Evolutionary conservation across 2,329 filamentous ascomycete genomes (phyloP), one percentile per base, ranked within the genome.

Genomic region (Kalaharituber pfeilii): DNA sequence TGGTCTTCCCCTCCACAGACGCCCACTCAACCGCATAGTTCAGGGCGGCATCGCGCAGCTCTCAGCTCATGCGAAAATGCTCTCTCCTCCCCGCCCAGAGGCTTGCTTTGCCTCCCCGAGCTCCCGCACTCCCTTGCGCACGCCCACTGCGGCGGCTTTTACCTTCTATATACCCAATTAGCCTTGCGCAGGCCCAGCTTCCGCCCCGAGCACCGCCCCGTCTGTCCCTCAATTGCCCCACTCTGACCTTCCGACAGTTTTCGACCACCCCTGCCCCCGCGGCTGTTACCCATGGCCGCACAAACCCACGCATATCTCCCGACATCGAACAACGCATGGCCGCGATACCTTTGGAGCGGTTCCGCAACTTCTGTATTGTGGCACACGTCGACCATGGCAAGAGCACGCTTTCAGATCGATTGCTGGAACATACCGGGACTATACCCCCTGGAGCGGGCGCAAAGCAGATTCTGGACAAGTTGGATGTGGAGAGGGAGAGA

Each of bases 341-440:
- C 3, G 68, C 67, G 3, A 74, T 75, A 52, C 73, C 73, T 6
- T 69, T 75, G 52, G 72, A 75, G 33, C 68, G 72, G 33, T 75
- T 77, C 65, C 82, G 91, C 59, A 98, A 98, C 69, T 98, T 98
- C 68, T 98, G 91, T 70, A 96, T 98, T 65, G 89, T 98, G 51
- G 91, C 91, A 8, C 91, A 98, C 68, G 93, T 98, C 66, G 91
- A 98, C 68, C 91, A 98, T 79, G 91, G 91, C 65, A 98, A 98
- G 70, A 94, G 85, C 66, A 98, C 91, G 3, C 79, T 62, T 62
- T 60, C 53, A 53, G 91, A 98, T 66, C 82, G 91, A 2, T 72
- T 98, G 53, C 77, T 98, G 58, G 91, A 98, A 73, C 74, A 93
- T 60, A 98, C 91, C 1, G 89, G 91, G 20, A 96, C 89, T 5